Evolutionary conservation across 192 early-diverging fungal genomes (phyloP).

Genomic region (Piromyces sp.): DNA sequence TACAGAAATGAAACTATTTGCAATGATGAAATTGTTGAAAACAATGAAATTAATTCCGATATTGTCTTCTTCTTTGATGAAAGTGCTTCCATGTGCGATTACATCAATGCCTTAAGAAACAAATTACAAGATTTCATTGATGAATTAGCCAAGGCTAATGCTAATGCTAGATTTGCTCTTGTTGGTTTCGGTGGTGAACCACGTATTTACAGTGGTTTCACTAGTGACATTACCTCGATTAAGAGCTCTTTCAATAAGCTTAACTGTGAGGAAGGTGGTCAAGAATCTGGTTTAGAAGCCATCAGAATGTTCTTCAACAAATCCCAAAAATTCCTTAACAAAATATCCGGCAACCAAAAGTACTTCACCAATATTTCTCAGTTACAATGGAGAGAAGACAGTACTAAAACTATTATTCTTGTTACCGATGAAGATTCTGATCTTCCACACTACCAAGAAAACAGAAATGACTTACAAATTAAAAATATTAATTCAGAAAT

Average conservation of each 20-base stretch:
- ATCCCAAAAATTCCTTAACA: neutral
- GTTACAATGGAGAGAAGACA: neutral
- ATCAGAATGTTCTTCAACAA: neutral
- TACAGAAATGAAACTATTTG: neutral
- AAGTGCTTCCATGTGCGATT: neutral
- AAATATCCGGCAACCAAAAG: no score
- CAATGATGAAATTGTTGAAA: neutral
- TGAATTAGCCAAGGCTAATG: neutral
- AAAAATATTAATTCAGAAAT: neutral
- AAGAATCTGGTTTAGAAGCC: neutral
- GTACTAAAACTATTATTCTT: neutral
- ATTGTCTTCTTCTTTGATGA: neutral
- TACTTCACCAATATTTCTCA: no score
- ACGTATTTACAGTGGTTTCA: neutral
- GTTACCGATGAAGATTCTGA: neutral
- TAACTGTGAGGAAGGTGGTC: neutral
- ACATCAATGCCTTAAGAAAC: neutral
- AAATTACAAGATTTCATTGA: neutral
- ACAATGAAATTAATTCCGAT: neutral
- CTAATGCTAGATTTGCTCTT: neutral
- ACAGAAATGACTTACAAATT: neutral
- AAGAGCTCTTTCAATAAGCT: neutral
- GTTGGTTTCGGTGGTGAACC: neutral
- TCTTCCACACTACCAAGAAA: neutral
- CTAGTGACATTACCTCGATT: neutral